Evolutionary conservation across 2,329 filamentous ascomycete genomes (phyloP).

Genomic region (Xylaria sp.): DNA sequence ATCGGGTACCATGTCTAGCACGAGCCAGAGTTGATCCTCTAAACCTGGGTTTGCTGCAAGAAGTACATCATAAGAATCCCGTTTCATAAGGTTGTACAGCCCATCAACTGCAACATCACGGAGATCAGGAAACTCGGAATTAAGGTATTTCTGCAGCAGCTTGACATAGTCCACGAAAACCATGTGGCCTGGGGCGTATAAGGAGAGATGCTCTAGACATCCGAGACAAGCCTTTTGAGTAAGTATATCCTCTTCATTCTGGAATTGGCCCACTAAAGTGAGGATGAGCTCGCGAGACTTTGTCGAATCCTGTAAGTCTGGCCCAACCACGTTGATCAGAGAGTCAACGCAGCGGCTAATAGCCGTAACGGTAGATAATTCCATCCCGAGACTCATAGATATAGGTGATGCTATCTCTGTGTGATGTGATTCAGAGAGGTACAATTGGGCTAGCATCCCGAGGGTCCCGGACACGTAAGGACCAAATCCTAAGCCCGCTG

Average conservation of each 20-base stretch:
- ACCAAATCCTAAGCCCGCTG: constrained; percentile 91
- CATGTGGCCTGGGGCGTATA: constrained; percentile 91
- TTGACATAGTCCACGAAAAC: constrained; percentile 86
- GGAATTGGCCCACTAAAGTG: constrained; percentile 84
- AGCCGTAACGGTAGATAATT: constrained; percentile 81
- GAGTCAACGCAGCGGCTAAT: constrained; percentile 91
- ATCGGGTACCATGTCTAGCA: constrained; percentile 79
- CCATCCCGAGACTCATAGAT: constrained; percentile 90
- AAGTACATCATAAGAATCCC: constrained; percentile 85
- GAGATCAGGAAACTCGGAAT: constrained; percentile 74
- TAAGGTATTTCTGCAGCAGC: constrained; percentile 80
- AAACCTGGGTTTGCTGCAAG: constrained; percentile 78
- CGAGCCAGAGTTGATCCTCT: constrained; percentile 92
- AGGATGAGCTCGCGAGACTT: constrained; percentile 94
- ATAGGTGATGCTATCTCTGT: constrained; percentile 80
- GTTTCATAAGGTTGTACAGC: constrained; percentile 93
- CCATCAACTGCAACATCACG: constrained; percentile 86
- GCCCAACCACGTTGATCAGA: constrained; percentile 95
- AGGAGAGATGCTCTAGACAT: constrained; percentile 88
- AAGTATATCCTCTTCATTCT: constrained; percentile 75
- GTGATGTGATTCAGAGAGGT: constrained; percentile 91
- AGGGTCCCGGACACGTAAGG: constrained; percentile 89
- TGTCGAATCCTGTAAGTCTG: constrained; percentile 90
- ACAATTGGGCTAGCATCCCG: constrained; percentile 93
- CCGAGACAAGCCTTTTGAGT: constrained; percentile 80